Evolutionary conservation across 225 moss, liverwort and hornwort genomes (phyloP).

Genomic region (Pleurozium schreberi): DNA sequence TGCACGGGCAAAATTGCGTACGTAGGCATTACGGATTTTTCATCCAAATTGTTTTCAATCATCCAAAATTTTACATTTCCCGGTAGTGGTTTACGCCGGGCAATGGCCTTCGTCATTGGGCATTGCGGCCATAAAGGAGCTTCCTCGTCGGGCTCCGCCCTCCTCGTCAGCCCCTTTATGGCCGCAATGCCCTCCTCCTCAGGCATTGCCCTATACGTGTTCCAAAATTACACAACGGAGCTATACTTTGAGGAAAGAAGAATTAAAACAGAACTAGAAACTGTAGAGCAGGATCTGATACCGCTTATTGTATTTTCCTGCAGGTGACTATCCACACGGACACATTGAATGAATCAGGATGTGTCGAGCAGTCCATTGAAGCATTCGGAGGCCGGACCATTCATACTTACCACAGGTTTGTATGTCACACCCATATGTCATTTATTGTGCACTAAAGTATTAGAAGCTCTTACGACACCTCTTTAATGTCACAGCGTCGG

Average conservation of each 20-base stretch:
- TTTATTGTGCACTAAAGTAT: background rate
- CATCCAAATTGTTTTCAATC: too few species aligned
- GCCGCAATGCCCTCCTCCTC: too few species aligned
- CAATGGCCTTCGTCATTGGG: too few species aligned
- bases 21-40: too few species aligned
- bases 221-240: background rate
- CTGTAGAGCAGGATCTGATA: background rate
- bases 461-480: background rate
- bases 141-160: too few species aligned
- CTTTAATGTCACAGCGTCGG: too few species aligned
- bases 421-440: background rate
- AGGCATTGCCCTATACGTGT: too few species aligned
- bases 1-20: too few species aligned
- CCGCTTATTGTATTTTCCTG: background rate
- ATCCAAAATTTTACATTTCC: too few species aligned
- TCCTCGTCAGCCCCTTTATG: too few species aligned
- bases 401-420: conserved; percentile 94
- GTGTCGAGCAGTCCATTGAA: conserved; percentile 84
- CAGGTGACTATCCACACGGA: conserved; percentile 98
- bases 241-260: background rate
- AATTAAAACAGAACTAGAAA: background rate
- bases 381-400: conserved; percentile 84
- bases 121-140: too few species aligned
- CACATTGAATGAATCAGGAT: conserved; percentile 93
- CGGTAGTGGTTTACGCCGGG: too few species aligned